Conservation (phyloP, 805 yeast species). For the Wickerhamomyces queroliae region DNA sequence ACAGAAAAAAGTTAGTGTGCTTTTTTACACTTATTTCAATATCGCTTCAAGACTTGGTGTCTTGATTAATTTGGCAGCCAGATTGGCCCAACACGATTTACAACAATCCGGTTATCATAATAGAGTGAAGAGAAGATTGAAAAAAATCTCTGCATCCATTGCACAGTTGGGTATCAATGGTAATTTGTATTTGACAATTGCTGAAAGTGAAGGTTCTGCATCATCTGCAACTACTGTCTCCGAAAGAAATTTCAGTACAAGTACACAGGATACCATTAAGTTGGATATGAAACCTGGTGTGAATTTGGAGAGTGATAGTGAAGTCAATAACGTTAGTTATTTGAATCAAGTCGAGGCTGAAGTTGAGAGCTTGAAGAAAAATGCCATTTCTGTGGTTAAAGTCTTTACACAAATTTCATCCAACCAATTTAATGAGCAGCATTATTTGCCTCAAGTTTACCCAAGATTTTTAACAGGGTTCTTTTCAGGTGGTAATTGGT, state of each 20-base stretch:
- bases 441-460: slow-evolving; percentile 51
- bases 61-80: slow-evolving; percentile 46
- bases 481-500: slow-evolving; percentile 78
- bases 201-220: slow-evolving; percentile 4
- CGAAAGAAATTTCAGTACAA: slow-evolving; percentile 9
- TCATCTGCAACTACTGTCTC: not conserved
- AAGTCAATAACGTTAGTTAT: slow-evolving; percentile 19
- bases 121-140: slow-evolving; percentile 43
- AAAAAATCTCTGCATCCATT: slow-evolving; percentile 45
- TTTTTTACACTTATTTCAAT: slow-evolving; percentile 49
- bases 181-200: slow-evolving; percentile 41
- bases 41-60: slow-evolving; percentile 47
- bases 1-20: slow-evolving; percentile 40
- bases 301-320: slow-evolving; percentile 2
- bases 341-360: slow-evolving; percentile 35
- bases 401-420: slow-evolving; percentile 23
- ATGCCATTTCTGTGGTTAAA: slow-evolving; percentile 24
- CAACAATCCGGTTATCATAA: slow-evolving; percentile 38
- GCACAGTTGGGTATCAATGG: slow-evolving; percentile 65
- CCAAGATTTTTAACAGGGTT: slow-evolving; percentile 64
- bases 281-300: slow-evolving; percentile 3
- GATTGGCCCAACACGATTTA: slow-evolving; percentile 49
- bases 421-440: slow-evolving; percentile 22
- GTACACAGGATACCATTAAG: slow-evolving; percentile 20
- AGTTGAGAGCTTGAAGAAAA: slow-evolving; percentile 28